Evolutionary conservation across 1,284 basidiomycete species (phyloP).

Genomic region (Chalciporus sp.): DNA sequence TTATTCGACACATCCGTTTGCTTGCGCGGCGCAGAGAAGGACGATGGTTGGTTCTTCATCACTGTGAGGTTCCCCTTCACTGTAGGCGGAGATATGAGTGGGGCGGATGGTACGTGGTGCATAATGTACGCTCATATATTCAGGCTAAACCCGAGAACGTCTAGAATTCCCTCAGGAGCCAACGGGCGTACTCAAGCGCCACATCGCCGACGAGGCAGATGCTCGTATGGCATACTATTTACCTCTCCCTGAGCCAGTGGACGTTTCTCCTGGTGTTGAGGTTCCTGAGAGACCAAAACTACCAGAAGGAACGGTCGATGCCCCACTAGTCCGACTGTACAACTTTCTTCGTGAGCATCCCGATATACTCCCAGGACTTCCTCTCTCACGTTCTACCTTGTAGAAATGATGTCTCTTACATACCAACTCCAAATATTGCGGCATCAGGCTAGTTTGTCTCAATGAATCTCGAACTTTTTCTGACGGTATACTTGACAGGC

Average conservation of each 20-base stretch:
- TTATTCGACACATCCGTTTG: constrained; percentile 81
- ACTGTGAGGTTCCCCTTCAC: constrained; percentile 75
- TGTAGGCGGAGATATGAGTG: constrained; percentile 71
- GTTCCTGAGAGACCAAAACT: constrained; percentile 55
- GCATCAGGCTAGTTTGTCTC: constrained; percentile 61
- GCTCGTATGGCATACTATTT: constrained; percentile 64
- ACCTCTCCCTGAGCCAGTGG: constrained; percentile 45
- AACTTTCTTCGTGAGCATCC: constrained; percentile 75
- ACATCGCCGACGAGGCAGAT: constrained; percentile 74
- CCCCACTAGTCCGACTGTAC: constrained; percentile 77
- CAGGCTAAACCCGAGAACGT: background rate
- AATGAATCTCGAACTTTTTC: background rate
- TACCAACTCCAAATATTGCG: constrained; percentile 84
- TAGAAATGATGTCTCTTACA: constrained; percentile 84
- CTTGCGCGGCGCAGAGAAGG: constrained; percentile 63
- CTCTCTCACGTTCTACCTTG: constrained; percentile 3
- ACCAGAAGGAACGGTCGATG: constrained; percentile 62
- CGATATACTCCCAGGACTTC: background rate
- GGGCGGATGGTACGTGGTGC: constrained; percentile 58
- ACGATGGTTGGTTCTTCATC: constrained; percentile 83
- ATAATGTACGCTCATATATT: background rate
- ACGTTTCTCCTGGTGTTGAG: constrained; percentile 45
- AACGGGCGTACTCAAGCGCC: constrained; percentile 60
- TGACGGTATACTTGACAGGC: constrained; percentile 45
- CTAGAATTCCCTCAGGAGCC: constrained; percentile 74